These are phyloP conservation scores for Dactylellina leptospora DNA, from an alignment of 2,329 filamentous ascomycete genomes.

Conservation along the genomic window DNA sequence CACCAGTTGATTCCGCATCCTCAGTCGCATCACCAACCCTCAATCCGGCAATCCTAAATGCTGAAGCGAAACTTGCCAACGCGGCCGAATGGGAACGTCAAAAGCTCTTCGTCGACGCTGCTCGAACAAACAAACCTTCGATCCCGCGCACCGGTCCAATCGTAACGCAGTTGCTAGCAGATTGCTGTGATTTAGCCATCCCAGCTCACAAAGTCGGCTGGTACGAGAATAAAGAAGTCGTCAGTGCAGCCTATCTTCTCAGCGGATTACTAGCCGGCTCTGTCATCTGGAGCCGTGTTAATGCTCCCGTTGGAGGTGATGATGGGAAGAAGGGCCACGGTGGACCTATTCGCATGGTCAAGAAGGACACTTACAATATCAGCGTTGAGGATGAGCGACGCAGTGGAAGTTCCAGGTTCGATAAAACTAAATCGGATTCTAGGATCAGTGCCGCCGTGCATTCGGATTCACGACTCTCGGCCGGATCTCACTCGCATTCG, in stretches of 20 bases:
- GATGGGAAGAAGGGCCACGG: slow-evolving; percentile 7
- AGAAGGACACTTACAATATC: slow-evolving; percentile 31
- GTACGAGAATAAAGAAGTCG: slow-evolving; percentile 47
- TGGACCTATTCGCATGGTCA: slow-evolving; percentile 42
- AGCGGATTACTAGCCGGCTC: slow-evolving; percentile 37
- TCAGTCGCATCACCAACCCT: slow-evolving; percentile 32
- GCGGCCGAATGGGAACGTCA: slow-evolving; percentile 48
- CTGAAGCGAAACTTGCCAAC: slow-evolving; percentile 36
- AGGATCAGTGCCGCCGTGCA: slow-evolving; percentile 9
- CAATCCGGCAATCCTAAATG: slow-evolving; percentile 35
- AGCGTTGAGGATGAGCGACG: slow-evolving; percentile 8
- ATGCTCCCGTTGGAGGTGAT: slow-evolving; percentile 8
- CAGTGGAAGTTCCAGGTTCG: background rate
- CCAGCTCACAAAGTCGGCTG: slow-evolving; percentile 43
- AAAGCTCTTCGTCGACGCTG: slow-evolving; percentile 46
- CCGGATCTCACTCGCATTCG: too few species aligned
- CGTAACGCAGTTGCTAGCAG: slow-evolving; percentile 45
- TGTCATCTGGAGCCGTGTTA: slow-evolving; percentile 51
- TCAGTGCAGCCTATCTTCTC: slow-evolving; percentile 30
- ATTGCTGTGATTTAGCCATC: slow-evolving; percentile 47
- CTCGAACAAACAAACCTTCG: slow-evolving; percentile 29
- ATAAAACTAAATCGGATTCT: background rate
- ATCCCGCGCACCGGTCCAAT: slow-evolving; percentile 20
- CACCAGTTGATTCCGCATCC: slow-evolving; percentile 12
- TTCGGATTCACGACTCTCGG: background rate